These are phyloP conservation scores for Phytophthora macrochlamydospora DNA, from an alignment of 352 stramenopile species.

Conservation along the genomic window DNA sequence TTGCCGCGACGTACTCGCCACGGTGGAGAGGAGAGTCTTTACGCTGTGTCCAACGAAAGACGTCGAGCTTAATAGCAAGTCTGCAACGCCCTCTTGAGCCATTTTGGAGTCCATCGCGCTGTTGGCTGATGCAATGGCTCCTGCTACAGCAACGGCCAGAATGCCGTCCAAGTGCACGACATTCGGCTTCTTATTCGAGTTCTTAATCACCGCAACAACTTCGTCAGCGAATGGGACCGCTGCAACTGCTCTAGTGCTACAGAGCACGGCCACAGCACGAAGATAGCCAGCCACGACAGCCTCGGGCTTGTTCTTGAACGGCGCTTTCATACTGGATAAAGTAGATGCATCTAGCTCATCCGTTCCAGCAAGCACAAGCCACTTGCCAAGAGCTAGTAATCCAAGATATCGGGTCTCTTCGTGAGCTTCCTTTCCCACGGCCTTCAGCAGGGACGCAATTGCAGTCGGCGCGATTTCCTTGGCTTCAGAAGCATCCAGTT, in stretches of 20 bases:
- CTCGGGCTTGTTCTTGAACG: constrained; percentile 78
- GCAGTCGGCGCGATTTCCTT: constrained; percentile 50
- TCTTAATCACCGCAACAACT: constrained; percentile 58
- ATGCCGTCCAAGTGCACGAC: constrained; percentile 78
- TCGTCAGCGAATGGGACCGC: constrained; percentile 49
- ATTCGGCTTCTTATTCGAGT: constrained; percentile 82
- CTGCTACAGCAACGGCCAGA: constrained; percentile 67
- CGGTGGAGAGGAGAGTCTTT: constrained; percentile 39
- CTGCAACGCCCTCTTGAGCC: constrained; percentile 50
- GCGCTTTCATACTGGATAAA: constrained; percentile 49
- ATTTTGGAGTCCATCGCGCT: constrained; percentile 67
- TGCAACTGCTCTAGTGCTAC: constrained; percentile 30
- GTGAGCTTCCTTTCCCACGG: constrained; percentile 83
- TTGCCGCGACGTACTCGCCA: constrained; percentile 26
- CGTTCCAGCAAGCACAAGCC: constrained; percentile 56
- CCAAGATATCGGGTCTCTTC: constrained; percentile 79
- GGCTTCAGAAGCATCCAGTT: constrained; percentile 36
- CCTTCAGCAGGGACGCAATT: constrained; percentile 68
- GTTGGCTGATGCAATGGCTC: constrained; percentile 56
- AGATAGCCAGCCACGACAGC: constrained; percentile 69
- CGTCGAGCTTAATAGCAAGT: constrained; percentile 46
- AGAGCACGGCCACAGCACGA: constrained; percentile 58
- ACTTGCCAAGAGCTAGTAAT: constrained; percentile 76
- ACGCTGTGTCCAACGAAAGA: constrained; percentile 62
- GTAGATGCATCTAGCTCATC: constrained; percentile 54